Percentiles rank a stretch among this genome's conserved stretches.
Conservation (phyloP, 1,284 basidiomycete genomes). For the Boletus subluridellus region DNA sequence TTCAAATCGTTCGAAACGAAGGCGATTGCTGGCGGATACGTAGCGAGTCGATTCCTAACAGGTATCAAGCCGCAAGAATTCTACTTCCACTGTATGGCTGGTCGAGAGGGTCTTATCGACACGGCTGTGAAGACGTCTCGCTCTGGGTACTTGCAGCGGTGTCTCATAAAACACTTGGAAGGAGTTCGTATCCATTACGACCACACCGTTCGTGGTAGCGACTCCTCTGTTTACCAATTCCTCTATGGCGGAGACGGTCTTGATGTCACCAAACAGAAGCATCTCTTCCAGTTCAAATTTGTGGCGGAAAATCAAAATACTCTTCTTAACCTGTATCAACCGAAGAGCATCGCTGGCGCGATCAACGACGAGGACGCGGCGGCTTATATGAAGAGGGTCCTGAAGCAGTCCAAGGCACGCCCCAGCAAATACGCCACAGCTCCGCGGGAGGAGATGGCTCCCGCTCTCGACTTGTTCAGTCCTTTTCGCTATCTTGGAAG, state of each 20-base stretch:
- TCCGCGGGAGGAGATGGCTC: constrained; percentile 59
- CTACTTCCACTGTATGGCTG: constrained; percentile 99
- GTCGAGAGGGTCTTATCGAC: constrained; percentile 97
- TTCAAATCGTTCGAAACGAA: constrained; percentile 98
- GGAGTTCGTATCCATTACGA: constrained; percentile 97
- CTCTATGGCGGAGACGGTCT: constrained; percentile 95
- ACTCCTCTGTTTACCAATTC: constrained; percentile 94
- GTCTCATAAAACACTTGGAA: constrained; percentile 98
- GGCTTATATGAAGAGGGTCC: constrained; percentile 85
- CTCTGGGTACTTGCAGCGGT: constrained; percentile 97
- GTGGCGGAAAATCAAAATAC: constrained; percentile 85
- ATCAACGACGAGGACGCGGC: constrained; percentile 70
- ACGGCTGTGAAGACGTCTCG: constrained; percentile 99
- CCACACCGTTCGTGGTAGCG: constrained; percentile 94
- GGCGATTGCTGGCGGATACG: constrained; percentile 97
- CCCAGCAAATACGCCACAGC: constrained; percentile 46
- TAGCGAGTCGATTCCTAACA: constrained; percentile 98
- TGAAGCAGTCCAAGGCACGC: constrained; percentile 64
- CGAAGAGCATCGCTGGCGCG: constrained; percentile 55
- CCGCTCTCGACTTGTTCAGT: constrained; percentile 73
- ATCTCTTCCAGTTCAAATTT: constrained; percentile 91
- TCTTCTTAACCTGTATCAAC: constrained; percentile 72
- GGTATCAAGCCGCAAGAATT: constrained; percentile 99
- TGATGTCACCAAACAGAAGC: constrained; percentile 95
- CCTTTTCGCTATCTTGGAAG: constrained; percentile 84